A percentile compares a stretch with the other conserved stretches of the same genome.
phyloP scores from a whole-genome alignment of 164 flowering plant genomes.

The Vitis labrusca region DNA sequence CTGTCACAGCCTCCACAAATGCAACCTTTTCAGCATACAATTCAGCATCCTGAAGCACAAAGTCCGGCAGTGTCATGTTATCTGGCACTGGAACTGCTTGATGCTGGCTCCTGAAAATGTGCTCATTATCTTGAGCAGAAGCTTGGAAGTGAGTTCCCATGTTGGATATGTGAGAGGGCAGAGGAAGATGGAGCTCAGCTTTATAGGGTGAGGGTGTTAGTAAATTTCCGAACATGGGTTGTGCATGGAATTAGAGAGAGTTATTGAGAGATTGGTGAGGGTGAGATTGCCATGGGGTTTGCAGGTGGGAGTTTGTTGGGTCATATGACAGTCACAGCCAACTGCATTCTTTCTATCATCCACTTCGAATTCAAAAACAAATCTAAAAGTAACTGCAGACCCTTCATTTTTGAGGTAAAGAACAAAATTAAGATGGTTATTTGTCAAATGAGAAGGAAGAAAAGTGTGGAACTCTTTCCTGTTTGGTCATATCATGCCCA shows the following conservation, averaged over 20 bases:
- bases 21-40: slow-evolving; percentile 74
- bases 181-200: background rate
- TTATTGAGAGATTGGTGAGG: background rate
- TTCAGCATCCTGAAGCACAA: slow-evolving; percentile 75
- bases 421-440: too few relatives aligned
- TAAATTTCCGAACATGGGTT: background rate
- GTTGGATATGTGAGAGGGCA: slow-evolving; percentile 1
- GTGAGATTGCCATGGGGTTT: background rate
- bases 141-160: slow-evolving; percentile 15
- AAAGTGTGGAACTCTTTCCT: too few relatives aligned
- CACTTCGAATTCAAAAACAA: too few relatives aligned
- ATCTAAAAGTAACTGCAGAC: too few relatives aligned
- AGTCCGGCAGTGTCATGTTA: slow-evolving; percentile 74
- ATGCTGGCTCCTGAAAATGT: slow-evolving; percentile 63
- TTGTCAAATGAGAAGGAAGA: too few relatives aligned
- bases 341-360: background rate
- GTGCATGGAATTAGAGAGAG: slow-evolving; percentile 7
- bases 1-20: slow-evolving; percentile 70
- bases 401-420: too few relatives aligned
- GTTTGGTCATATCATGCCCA: too few relatives aligned
- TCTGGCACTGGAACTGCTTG: slow-evolving; percentile 69
- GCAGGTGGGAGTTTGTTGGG: slow-evolving; percentile 19
- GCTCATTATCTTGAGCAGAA: slow-evolving; percentile 37
- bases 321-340: slow-evolving; percentile 10
- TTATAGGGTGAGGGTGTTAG: background rate